Evolutionary conservation across 495 filamentous ascomycete species (phyloP), one percentile per base, ranked within the genome.

Genomic region (Lentithecium fluviatile): DNA sequence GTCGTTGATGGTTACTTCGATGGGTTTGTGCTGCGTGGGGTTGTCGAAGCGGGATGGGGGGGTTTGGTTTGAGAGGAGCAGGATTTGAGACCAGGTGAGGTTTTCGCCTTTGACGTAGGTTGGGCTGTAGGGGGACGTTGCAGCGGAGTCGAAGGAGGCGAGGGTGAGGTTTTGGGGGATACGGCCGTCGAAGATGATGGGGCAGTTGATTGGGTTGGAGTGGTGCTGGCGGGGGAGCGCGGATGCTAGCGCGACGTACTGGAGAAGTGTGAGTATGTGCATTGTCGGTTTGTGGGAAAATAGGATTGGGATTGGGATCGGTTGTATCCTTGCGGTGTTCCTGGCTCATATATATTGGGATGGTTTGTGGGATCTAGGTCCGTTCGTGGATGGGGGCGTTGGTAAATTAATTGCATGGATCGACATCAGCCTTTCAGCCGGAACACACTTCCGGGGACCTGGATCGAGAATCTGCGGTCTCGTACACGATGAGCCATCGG

Each of bases 1-100:
- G 21, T 66, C 57, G 46, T 51, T 46, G 47, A 66, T 61, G n/a
- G 51, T 66, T 0, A 66, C 62, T 46, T 60, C 58, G 36, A 66
- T 26, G 25, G 51, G 25, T 52, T 57, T 60, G 57, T 54, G 42
- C 2, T 2, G 6, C 2, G 8, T 23, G 12, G 21, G 15, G 1
- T 12, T 20, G 36, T 66, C 62, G 45, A 66, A 66, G 26, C 51
- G 50, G 6, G 56, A 56, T 1, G 19, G 45, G 0, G 38, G 2
- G 5, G 5, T 17, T 0, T 43, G 4, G 56, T 19, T 21, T 13
- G 56, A 51, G 20, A 60, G 32, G 5, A 36, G 32, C 0, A 66
- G 17, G 34, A 66, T 66, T 15, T 32, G 17, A 7, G 62, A 60
- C 62, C 62, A 66, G 2, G 56, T 61, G 11, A 57, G 57, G 21